Percentiles rank a stretch among this genome's conserved stretches.
Evolutionary conservation across 306 rosid species (phyloP).

Genomic region (Sesbania bispinosa): DNA sequence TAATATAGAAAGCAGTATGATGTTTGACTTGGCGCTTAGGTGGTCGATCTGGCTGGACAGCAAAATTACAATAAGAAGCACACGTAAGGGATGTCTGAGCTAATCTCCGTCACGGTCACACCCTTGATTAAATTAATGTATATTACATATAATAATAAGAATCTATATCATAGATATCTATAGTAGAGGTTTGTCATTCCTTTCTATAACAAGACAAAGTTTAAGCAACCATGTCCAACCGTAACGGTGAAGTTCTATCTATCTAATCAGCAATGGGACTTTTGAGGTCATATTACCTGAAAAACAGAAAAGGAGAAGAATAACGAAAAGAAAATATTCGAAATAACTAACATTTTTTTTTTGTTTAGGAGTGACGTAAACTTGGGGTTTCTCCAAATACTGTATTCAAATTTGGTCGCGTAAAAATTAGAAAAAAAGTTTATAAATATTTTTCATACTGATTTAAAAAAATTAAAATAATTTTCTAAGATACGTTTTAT

Average conservation of each 20-base stretch:
- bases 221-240: neutral
- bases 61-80: neutral
- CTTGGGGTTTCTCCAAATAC: too few relatives aligned
- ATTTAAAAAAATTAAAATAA: too few relatives aligned
- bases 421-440: too few relatives aligned
- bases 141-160: neutral
- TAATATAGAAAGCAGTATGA: too few relatives aligned
- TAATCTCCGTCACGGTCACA: neutral
- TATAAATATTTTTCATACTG: too few relatives aligned
- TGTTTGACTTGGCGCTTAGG: too few relatives aligned
- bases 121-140: neutral
- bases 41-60: neutral
- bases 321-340: too few relatives aligned
- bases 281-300: neutral
- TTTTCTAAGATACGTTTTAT: too few relatives aligned
- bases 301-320: neutral
- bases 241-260: neutral
- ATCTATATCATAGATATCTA: neutral
- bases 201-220: neutral
- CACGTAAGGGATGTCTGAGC: neutral
- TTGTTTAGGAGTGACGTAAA: too few relatives aligned
- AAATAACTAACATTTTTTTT: neutral
- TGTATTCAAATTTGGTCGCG: too few relatives aligned
- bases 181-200: neutral
- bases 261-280: too few relatives aligned